A percentile compares a stretch with the other conserved stretches of the same genome.
These are phyloP conservation scores for Huntiella omanensis DNA, from an alignment of 2,329 filamentous ascomycete genomes.

Conservation along the genomic window DNA sequence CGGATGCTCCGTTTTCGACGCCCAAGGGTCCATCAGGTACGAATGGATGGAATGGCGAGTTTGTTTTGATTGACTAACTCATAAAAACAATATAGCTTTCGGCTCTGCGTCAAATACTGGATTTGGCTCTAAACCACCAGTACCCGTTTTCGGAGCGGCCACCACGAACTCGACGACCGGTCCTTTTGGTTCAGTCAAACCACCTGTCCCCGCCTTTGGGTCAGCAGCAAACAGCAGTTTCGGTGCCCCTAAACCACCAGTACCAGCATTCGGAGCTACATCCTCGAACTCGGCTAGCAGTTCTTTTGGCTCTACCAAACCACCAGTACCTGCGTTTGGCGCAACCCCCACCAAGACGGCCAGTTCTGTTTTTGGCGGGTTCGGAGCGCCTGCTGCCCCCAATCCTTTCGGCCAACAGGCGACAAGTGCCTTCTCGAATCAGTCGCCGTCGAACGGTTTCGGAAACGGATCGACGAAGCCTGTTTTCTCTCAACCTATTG, in stretches of 20 bases:
- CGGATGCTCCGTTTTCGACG: neutral
- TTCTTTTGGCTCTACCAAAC: too few species aligned
- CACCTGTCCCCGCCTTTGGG: too few species aligned
- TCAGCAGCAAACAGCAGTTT: too few species aligned
- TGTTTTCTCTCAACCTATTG: neutral
- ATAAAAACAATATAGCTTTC: neutral
- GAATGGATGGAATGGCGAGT: neutral
- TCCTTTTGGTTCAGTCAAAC: neutral
- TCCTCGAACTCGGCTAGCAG: too few species aligned
- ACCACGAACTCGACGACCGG: neutral
- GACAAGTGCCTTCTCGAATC: neutral
- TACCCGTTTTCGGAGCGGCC: neutral
- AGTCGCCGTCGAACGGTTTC: neutral
- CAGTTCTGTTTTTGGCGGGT: too few species aligned
- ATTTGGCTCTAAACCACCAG: constrained; percentile 1
- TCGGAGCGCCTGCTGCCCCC: neutral
- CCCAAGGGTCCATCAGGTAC: constrained; percentile 6
- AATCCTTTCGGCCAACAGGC: neutral
- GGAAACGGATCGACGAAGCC: neutral
- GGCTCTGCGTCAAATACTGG: neutral
- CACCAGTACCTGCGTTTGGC: too few species aligned
- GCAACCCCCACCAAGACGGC: too few species aligned
- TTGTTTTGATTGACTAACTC: neutral
- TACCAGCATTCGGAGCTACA: too few species aligned
- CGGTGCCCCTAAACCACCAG: too few species aligned